Base-by-base conservation (phyloP, 2,329 filamentous ascomycete genomes). In the Fusarium incarnatum region DNA sequence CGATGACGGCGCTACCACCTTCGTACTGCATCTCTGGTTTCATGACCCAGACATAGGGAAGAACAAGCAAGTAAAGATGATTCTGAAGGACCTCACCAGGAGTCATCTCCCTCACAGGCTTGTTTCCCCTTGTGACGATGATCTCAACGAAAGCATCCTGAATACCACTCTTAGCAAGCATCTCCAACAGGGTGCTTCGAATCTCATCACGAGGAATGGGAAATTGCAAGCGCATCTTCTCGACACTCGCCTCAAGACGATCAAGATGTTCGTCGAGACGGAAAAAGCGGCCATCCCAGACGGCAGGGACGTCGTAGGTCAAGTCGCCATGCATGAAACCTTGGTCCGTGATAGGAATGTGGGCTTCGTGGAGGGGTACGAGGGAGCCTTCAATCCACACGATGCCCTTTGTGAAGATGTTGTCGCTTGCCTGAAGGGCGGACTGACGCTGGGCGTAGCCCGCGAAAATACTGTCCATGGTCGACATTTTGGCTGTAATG, bases 201-300 rank as follows among this genome's bases (percentile, higher is more conserved):
- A 85, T 73, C 55, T 83, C 74, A 0, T 81, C 78, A 0, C 76
- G 75, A 0, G 83, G 76, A 0, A 85, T 55, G 0, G 84, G 84
- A 2, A 85, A 67, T 27, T 74, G 72, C 3, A 86, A 76, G 1
- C 84, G 80, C 52, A 86, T 75, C 73, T 86, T 86, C 11, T 63
- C 67, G 67, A 83, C 85, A 71, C 80, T 83, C 0, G 68, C 68
- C n/a, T 83, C 79, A 1, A 86, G 75, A 8, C 84, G 81, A 22
- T 73, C 70, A 3, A 86, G 68, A 64, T 86, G 85, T 57, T 86
- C 83, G 45, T 85, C 82, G 0, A 86, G 81, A 1, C 84, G 84
- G 76, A 86, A 86, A 71, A 84, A 84, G 3, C 82, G 82, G 0
- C 84, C 83, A 49, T 86, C 83, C 85, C 85, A 86, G 27, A 86